These are phyloP conservation scores for Arthrobotrys sinensis DNA, from an alignment of 2,329 filamentous ascomycete genomes.

Conservation along the genomic window DNA sequence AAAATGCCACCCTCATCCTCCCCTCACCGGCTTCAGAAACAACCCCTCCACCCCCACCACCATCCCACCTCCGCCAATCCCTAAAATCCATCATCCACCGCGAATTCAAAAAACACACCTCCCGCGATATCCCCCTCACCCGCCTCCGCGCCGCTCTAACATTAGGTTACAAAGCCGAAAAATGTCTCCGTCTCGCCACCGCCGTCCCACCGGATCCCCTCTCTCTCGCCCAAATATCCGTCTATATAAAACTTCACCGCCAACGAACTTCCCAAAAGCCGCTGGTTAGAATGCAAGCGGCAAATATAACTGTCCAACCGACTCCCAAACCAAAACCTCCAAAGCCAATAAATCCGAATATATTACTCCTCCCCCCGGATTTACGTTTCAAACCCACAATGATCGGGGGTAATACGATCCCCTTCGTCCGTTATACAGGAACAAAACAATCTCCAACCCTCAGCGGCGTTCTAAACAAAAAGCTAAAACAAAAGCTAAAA, in stretches of 20 bases:
- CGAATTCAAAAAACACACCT: slow-evolving; percentile 46
- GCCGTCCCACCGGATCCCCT: slow-evolving; percentile 28
- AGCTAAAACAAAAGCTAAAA: slow-evolving; percentile 22
- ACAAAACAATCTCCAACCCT: slow-evolving; percentile 16
- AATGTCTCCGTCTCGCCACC: slow-evolving; percentile 42
- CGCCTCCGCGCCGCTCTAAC: slow-evolving; percentile 17
- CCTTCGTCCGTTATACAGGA: slow-evolving; percentile 47
- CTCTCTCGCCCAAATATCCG: slow-evolving; percentile 34
- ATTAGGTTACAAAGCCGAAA: slow-evolving; percentile 39
- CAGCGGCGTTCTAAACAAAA: slow-evolving; percentile 27
- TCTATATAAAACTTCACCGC: slow-evolving; percentile 32
- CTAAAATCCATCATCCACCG: slow-evolving; percentile 49
- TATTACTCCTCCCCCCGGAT: slow-evolving; percentile 20
- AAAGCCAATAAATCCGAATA: slow-evolving; percentile 19
- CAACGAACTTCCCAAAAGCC: background rate
- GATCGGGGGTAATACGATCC: slow-evolving; percentile 35
- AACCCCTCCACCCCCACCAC: background rate
- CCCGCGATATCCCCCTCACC: slow-evolving; percentile 25
- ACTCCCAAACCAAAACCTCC: slow-evolving; percentile 24
- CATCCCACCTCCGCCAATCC: slow-evolving; percentile 23
- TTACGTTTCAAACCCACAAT: slow-evolving; percentile 42
- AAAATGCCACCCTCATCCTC: slow-evolving; percentile 16
- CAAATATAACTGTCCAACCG: slow-evolving; percentile 51
- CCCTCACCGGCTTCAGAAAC: background rate
- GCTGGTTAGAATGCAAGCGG: slow-evolving; percentile 39